These are phyloP conservation scores for Penicillium sp. DNA, from an alignment of 2,329 filamentous ascomycete genomes.

Conservation along the genomic window DNA sequence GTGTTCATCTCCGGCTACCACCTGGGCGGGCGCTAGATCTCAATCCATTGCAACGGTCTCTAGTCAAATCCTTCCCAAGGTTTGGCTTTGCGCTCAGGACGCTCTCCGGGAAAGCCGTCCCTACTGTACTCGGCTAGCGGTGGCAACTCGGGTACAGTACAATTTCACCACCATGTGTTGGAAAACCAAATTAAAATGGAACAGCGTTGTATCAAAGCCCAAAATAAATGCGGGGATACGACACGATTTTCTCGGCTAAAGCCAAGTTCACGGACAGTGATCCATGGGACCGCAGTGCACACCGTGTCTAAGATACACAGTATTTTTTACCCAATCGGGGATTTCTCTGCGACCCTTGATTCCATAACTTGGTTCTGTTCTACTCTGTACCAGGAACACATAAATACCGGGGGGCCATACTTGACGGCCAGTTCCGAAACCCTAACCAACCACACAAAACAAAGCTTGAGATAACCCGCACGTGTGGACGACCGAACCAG, in stretches of 20 bases:
- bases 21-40: neutral
- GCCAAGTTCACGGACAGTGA: neutral
- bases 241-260: conserved; percentile 3
- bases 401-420: neutral
- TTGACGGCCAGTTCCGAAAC: neutral
- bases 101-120: neutral
- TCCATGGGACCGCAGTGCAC: neutral
- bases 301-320: neutral
- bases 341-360: neutral
- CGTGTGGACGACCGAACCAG: neutral
- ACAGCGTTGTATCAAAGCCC: neutral
- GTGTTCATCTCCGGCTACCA: neutral
- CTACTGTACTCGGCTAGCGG: neutral
- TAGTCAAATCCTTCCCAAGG: neutral
- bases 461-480: neutral
- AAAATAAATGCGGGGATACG: neutral
- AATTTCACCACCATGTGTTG: neutral
- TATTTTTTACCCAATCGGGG: conserved; percentile 1
- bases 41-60: neutral
- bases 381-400: neutral
- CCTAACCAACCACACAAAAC: neutral
- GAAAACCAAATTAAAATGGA: neutral
- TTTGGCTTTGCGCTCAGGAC: conserved; percentile 1
- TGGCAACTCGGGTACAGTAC: neutral
- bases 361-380: neutral